Conservation (phyloP, 352 stramenopile genomes). For the Albugo candida region DNA sequence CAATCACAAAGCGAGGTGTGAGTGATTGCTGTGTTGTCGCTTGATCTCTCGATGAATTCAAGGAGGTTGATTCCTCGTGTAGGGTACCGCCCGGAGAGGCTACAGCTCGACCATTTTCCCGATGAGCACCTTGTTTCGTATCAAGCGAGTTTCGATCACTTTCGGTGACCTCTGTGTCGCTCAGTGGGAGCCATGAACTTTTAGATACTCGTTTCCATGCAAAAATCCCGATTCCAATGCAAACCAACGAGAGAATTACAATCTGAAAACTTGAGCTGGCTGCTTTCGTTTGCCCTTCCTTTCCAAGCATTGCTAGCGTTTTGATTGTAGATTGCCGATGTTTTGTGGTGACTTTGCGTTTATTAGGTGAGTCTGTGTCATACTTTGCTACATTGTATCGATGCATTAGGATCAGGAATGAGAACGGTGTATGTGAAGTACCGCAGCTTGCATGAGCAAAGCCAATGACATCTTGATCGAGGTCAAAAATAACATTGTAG, state of each 20-base stretch:
- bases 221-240: conserved; percentile 29
- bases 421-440: too few species aligned
- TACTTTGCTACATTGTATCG: too few species aligned
- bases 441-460: conserved; percentile 32
- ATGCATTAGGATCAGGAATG: too few species aligned
- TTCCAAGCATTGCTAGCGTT: too few species aligned
- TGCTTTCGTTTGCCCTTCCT: too few species aligned
- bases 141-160: neutral
- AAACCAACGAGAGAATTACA: conserved; percentile 27
- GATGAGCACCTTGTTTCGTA: too few species aligned
- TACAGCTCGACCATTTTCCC: conserved; percentile 1
- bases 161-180: conserved; percentile 7
- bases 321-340: too few species aligned
- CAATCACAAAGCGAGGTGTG: neutral
- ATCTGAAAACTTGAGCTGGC: conserved; percentile 8
- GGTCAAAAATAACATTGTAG: conserved; percentile 64
- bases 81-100: conserved; percentile 9
- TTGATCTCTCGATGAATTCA: neutral
- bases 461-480: conserved; percentile 40
- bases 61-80: conserved; percentile 9
- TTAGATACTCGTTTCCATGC: conserved; percentile 24
- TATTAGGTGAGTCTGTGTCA: too few species aligned
- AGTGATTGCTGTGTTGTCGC: neutral
- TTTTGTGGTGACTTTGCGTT: too few species aligned
- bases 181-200: conserved; percentile 22